These are phyloP conservation scores for Auricularia sp. DNA, from an alignment of 768 basidiomycete species.

Conservation along the genomic window DNA sequence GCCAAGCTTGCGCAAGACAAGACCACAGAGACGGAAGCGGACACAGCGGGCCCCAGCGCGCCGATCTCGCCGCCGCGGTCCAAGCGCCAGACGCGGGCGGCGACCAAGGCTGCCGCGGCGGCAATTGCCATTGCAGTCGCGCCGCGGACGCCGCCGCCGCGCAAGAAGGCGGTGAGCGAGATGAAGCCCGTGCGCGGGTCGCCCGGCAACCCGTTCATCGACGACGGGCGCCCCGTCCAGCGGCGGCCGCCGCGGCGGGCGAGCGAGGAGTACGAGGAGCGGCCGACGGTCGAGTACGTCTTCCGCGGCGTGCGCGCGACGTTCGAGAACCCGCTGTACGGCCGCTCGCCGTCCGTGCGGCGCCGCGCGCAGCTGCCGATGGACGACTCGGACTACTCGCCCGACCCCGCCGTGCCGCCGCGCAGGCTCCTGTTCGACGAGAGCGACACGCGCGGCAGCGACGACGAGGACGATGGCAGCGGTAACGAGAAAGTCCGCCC, in stretches of 20 bases:
- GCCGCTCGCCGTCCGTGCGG: conserved; percentile 35
- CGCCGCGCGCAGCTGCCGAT: conserved; percentile 45
- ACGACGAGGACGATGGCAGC: not conserved
- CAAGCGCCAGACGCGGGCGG: conserved; percentile 12
- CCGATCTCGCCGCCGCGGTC: conserved; percentile 63
- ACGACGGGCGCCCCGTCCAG: conserved; percentile 24
- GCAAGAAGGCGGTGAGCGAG: conserved; percentile 1
- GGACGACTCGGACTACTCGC: conserved; percentile 57
- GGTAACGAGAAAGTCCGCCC: not conserved
- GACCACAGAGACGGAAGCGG: not conserved
- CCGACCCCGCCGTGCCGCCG: conserved; percentile 42
- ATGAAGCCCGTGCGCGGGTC: conserved; percentile 40
- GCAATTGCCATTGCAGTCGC: not conserved
- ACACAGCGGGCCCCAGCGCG: not conserved
- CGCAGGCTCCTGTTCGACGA: conserved; percentile 37
- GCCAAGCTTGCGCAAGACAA: not conserved
- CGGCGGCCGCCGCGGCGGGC: conserved; percentile 19
- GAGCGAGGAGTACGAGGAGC: conserved; percentile 37
- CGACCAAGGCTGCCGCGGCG: conserved; percentile 1
- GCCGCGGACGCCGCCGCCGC: not conserved
- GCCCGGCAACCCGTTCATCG: conserved; percentile 63
- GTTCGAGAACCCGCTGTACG: conserved; percentile 56
- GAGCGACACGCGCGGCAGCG: not conserved
- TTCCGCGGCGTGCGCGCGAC: conserved; percentile 60
- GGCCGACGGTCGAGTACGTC: conserved; percentile 57